A percentile compares a stretch with the other conserved stretches of the same genome.
Conservation (phyloP, 2,329 filamentous ascomycete species). For the Calonectria hawksworthii region DNA sequence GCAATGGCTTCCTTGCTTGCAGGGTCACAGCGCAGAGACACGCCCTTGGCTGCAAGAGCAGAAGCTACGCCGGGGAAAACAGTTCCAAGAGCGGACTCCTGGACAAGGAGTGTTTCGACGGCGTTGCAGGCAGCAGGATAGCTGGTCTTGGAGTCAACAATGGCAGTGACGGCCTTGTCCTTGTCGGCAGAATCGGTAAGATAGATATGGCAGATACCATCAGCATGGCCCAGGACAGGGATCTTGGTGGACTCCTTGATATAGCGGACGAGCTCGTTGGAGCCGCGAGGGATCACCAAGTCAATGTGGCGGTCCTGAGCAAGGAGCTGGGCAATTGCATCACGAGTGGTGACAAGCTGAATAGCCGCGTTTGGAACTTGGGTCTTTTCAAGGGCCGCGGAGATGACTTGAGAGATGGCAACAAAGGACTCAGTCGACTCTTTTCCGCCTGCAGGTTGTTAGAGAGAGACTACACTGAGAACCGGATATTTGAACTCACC, state of each 20-base stretch:
- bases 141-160: constrained; percentile 92
- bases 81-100: constrained; percentile 76
- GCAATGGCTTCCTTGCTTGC: constrained; percentile 75
- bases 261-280: constrained; percentile 89
- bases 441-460: constrained; percentile 77
- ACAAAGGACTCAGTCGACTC: constrained; percentile 97
- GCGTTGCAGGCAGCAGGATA: constrained; percentile 98
- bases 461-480: background rate
- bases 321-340: constrained; percentile 90
- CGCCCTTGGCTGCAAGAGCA: constrained; percentile 81
- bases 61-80: constrained; percentile 80
- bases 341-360: constrained; percentile 93
- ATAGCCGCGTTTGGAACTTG: constrained; percentile 88
- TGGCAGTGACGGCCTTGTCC: constrained; percentile 78
- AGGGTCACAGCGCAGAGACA: constrained; percentile 85
- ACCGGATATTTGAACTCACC: constrained; percentile 63
- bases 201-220: constrained; percentile 91
- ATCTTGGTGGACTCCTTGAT: constrained; percentile 94
- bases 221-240: constrained; percentile 94
- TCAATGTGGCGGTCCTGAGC: constrained; percentile 90
- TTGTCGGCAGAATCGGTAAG: constrained; percentile 83
- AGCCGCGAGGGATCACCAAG: constrained; percentile 92
- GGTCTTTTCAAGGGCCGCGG: constrained; percentile 78
- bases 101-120: constrained; percentile 90
- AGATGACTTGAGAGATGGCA: constrained; percentile 89